Conservation (phyloP, 306 rosid genomes). For the Vigna mungo region DNA sequence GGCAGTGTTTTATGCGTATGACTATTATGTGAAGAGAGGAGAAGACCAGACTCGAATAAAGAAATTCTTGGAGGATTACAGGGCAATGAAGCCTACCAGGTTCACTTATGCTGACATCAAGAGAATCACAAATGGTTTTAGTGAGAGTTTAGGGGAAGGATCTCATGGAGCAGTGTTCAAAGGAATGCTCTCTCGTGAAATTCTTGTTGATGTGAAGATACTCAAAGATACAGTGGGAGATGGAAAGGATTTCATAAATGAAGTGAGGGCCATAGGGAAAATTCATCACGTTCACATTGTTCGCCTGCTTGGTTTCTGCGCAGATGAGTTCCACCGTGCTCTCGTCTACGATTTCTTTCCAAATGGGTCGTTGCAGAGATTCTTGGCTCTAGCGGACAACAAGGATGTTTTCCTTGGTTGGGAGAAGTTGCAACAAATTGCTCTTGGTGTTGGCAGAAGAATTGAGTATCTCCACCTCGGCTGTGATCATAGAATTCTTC, state of each 20-base stretch:
- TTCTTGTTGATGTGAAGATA: slow-evolving; percentile 43
- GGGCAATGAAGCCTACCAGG: slow-evolving; percentile 48
- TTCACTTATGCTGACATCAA: background rate
- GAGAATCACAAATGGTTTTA: background rate
- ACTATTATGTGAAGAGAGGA: slow-evolving; percentile 7
- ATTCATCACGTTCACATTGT: slow-evolving; percentile 54
- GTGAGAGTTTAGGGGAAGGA: slow-evolving; percentile 45
- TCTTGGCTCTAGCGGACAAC: slow-evolving; percentile 13
- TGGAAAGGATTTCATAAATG: slow-evolving; percentile 57
- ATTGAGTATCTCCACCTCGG: slow-evolving; percentile 13
- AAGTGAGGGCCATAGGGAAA: slow-evolving; percentile 48
- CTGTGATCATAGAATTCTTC: background rate
- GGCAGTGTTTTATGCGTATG: background rate
- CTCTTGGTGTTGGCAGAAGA: slow-evolving; percentile 33
- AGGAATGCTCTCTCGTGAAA: slow-evolving; percentile 19
- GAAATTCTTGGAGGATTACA: slow-evolving; percentile 48
- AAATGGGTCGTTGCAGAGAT: slow-evolving; percentile 42
- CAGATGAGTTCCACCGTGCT: background rate
- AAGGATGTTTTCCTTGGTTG: slow-evolving; percentile 42
- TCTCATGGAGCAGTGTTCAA: slow-evolving; percentile 42
- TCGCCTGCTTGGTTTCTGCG: slow-evolving; percentile 18
- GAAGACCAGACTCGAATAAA: slow-evolving; percentile 46
- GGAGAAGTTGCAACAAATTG: slow-evolving; percentile 47
- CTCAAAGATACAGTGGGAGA: slow-evolving; percentile 38
- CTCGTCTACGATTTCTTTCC: slow-evolving; percentile 10